A percentile compares a stretch with the other conserved stretches of the same genome.
Evolutionary conservation across 2,329 filamentous ascomycete genomes (phyloP).

Genomic region (Ophiobolus disseminans): DNA sequence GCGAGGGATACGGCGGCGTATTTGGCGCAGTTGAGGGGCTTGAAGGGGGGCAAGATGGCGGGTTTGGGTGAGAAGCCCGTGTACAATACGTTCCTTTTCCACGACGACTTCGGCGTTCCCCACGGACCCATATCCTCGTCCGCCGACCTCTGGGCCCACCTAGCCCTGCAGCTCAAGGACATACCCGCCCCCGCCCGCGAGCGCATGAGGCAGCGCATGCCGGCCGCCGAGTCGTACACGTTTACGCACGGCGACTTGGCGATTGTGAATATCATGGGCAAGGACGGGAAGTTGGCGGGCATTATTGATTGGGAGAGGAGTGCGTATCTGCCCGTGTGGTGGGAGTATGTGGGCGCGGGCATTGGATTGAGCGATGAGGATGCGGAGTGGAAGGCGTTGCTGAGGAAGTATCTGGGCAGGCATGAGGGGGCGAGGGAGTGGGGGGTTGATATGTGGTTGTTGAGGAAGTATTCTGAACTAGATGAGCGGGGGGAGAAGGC

Average conservation of each 20-base stretch:
- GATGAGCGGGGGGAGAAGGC: background rate
- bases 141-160: background rate
- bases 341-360: slow-evolving; percentile 33
- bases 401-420: slow-evolving; percentile 63
- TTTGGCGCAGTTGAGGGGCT: slow-evolving; percentile 3
- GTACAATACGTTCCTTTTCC: background rate
- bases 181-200: background rate
- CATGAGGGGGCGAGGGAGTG: slow-evolving; percentile 69
- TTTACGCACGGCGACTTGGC: slow-evolving; percentile 52
- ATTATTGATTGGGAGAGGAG: slow-evolving; percentile 52
- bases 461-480: background rate
- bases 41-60: background rate
- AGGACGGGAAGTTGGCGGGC: slow-evolving; percentile 45
- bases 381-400: slow-evolving; percentile 78
- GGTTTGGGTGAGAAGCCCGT: background rate
- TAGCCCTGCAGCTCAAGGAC: background rate
- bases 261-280: slow-evolving; percentile 50
- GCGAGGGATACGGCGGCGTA: slow-evolving; percentile 5
- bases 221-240: slow-evolving; percentile 32
- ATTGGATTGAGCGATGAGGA: slow-evolving; percentile 10
- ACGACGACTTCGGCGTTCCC: background rate
- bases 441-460: background rate
- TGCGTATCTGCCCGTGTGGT: slow-evolving; percentile 52
- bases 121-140: background rate
- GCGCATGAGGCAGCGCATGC: slow-evolving; percentile 1